Evolutionary conservation across 169 alveolate genomes (phyloP).

Genomic region (Cryptosporidium felis): DNA sequence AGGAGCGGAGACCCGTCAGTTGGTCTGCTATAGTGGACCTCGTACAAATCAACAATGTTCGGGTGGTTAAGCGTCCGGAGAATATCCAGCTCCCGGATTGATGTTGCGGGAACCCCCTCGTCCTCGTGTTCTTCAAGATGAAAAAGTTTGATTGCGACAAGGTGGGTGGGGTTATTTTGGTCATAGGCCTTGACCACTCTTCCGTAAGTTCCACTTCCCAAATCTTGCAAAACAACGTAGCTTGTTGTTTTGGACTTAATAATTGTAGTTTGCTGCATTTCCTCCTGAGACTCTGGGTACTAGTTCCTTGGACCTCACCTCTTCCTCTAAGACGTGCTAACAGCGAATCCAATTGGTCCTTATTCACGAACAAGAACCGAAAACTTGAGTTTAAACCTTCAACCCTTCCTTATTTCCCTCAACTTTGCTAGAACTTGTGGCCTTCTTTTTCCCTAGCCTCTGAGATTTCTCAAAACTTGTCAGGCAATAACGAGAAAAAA

Average conservation of each 20-base stretch:
- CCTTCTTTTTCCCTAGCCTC: neutral
- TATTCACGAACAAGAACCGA: neutral
- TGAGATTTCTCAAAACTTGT: too few species aligned
- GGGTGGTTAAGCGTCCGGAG: constrained; percentile 79
- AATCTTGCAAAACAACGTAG: constrained; percentile 64
- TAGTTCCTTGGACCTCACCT: too few species aligned
- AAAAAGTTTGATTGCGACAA: constrained; percentile 83
- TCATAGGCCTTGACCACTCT: constrained; percentile 79
- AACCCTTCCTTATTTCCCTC: neutral
- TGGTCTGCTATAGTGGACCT: constrained; percentile 67
- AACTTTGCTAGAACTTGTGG: constrained; percentile 1
- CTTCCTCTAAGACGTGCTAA: too few species aligned
- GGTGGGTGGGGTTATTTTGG: constrained; percentile 72
- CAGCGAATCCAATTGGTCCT: too few species aligned
- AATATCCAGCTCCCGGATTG: constrained; percentile 83
- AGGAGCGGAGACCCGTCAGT: constrained; percentile 54
- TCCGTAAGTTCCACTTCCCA: constrained; percentile 87
- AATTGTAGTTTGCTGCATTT: constrained; percentile 54
- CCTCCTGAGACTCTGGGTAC: too few species aligned
- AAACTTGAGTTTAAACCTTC: too few species aligned
- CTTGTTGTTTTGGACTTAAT: constrained; percentile 62
- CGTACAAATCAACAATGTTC: constrained; percentile 73
- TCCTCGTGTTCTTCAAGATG: constrained; percentile 78
- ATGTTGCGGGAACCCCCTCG: constrained; percentile 89
- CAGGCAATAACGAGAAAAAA: too few species aligned